Base-by-base conservation (phyloP, 2,329 filamentous ascomycete genomes). In the Phoma herbarum region DNA sequence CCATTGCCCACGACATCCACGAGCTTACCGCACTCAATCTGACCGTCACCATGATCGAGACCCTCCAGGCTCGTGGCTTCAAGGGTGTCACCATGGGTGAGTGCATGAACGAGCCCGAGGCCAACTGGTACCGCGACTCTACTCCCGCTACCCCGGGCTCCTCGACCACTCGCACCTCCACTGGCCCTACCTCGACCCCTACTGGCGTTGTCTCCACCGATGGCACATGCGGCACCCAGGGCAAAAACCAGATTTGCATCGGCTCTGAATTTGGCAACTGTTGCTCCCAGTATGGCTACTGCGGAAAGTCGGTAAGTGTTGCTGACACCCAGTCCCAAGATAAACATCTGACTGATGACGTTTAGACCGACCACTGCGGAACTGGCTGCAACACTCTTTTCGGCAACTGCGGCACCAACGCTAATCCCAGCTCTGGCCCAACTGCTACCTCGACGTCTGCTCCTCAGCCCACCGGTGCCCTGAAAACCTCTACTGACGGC, bases 1-100 rank as follows among this genome's bases (percentile, higher is more conserved):
- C 82, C 7, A 83, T 88, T 63, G 86, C 72, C 16, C 81, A 83
- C 65, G 81, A 83, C 58, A 82, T 82, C 41, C 78, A 82, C 61
- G 60, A 78, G 54, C 75, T 80, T 64, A 83, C 80, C 4, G 81
- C 79, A 8, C 64, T 75, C 35, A 75, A 76, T 59, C 70, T 83
- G 29, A 80, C 80, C 2, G 70, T 66, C 23, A 79, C 75, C 63
- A 80, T 82, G 73, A 80, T 83, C 41, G 69, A 79, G 18, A 71
- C 66, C 41, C 69, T 77, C 22, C 69, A 70, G 46, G 62, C 63
- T 4, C 75, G 78, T 49, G 77, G 77, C 44, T 82, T 77, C 73
- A 75, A 73, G 59, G 75, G 77, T 18, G 81, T 82, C 12, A 81
- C 80, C 9, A 72, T 83, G 26, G 81, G 81, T n/a, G 80, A 82